phyloP scores from a whole-genome alignment of 2,329 filamentous ascomycete species.

The Aspergillus eucalypticola region DNA sequence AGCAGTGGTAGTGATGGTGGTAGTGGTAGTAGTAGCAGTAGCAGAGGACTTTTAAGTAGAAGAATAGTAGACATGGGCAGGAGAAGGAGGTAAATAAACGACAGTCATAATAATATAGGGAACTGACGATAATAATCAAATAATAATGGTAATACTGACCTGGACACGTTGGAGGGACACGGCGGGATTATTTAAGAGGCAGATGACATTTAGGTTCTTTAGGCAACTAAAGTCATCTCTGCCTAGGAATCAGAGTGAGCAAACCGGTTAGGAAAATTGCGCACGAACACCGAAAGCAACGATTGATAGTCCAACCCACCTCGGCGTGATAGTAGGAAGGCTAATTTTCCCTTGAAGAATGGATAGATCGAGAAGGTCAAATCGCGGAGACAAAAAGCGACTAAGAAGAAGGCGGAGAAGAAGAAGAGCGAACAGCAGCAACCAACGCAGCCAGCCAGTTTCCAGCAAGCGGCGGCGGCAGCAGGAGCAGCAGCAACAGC shows the following conservation, averaged over 20 bases:
- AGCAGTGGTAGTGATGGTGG: too few species aligned
- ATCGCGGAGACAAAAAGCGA: background rate
- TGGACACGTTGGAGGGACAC: constrained; percentile 6
- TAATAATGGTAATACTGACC: background rate
- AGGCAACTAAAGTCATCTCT: constrained; percentile 14
- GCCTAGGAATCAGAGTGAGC: constrained; percentile 10
- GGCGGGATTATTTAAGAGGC: constrained; percentile 11
- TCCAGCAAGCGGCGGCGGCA: too few species aligned
- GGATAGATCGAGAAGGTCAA: constrained; percentile 1
- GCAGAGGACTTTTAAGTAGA: too few species aligned
- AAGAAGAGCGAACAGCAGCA: background rate
- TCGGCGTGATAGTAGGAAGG: constrained; percentile 2
- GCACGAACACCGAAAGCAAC: constrained; percentile 5
- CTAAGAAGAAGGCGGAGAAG: background rate
- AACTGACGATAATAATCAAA: too few species aligned
- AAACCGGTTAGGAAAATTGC: constrained; percentile 10
- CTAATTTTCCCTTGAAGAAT: constrained; percentile 1
- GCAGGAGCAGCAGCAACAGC: too few species aligned
- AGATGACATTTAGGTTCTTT: constrained; percentile 13
- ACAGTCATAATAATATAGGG: too few species aligned
- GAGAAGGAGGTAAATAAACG: too few species aligned
- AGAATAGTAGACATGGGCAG: too few species aligned
- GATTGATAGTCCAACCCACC: constrained; percentile 5
- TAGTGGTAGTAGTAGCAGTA: too few species aligned
- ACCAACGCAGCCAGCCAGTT: too few species aligned